These are phyloP conservation scores for Ocimum tenuiflorum DNA, from an alignment of 257 asterid species.

Conservation along the genomic window DNA sequence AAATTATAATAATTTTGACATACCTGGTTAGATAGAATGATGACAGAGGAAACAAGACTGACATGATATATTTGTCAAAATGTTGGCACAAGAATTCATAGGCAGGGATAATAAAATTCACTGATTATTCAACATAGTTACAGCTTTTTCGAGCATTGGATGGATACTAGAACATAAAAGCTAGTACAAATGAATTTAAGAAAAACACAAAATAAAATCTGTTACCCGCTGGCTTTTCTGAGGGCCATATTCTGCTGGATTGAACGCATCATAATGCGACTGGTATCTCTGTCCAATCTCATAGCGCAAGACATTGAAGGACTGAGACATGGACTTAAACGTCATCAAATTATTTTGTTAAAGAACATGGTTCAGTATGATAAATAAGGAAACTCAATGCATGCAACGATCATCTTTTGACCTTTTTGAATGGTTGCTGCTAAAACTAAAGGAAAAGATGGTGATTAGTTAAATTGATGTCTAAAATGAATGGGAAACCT, in stretches of 20 bases:
- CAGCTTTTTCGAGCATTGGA: no score
- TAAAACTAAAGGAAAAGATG: background rate
- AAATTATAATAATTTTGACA: no score
- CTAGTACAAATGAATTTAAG: background rate
- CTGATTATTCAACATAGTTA: no score
- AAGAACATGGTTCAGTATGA: no score
- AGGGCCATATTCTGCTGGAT: conserved; percentile 69
- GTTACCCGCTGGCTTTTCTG: conserved; percentile 87
- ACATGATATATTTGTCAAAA: no score
- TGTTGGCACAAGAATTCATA: no score
- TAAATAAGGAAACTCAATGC: background rate
- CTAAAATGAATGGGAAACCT: background rate
- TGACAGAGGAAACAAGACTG: no score
- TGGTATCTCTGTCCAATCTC: conserved; percentile 72
- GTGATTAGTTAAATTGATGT: background rate
- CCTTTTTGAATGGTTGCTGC: background rate
- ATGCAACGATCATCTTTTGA: background rate
- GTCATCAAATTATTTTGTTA: no score
- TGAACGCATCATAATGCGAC: conserved; percentile 77
- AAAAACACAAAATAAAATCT: background rate
- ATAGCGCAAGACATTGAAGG: conserved; percentile 72
- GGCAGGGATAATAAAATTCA: no score
- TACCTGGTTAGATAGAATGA: no score
- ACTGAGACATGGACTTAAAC: conserved; percentile 59
- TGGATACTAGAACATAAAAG: no score